Evolutionary conservation across 2,329 filamentous ascomycete genomes (phyloP).

Genomic region (Dactylonectria macrodidyma): DNA sequence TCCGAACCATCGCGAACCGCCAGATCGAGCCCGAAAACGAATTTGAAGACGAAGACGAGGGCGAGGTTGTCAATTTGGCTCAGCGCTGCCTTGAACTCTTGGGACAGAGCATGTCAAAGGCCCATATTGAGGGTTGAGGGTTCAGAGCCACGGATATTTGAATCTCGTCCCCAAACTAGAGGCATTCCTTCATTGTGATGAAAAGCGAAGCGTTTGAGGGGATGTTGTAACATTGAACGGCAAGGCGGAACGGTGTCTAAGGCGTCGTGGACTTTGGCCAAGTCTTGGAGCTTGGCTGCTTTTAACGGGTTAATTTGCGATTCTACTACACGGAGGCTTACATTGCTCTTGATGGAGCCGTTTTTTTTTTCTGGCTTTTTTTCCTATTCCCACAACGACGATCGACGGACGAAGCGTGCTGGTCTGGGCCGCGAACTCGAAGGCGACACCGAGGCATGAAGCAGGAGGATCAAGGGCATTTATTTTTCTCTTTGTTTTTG

Average conservation of each 20-base stretch:
- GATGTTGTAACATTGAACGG: conserved; percentile 35
- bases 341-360: conserved; percentile 39
- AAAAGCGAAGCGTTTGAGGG: conserved; percentile 47
- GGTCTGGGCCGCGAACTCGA: conserved; percentile 19
- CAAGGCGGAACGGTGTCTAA: conserved; percentile 47
- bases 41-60: conserved; percentile 90
- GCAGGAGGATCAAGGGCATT: conserved; percentile 38
- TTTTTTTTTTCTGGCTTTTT: conserved; percentile 35
- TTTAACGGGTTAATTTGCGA: conserved; percentile 32
- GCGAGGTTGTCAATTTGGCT: conserved; percentile 92
- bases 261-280: conserved; percentile 49
- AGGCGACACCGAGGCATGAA: conserved; percentile 24
- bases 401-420: conserved; percentile 35
- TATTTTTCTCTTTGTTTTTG: conserved; percentile 48
- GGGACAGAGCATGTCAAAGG: conserved; percentile 81
- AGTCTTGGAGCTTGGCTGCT: conserved; percentile 48
- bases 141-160: neutral
- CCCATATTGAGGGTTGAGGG: conserved; percentile 83
- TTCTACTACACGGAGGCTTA: conserved; percentile 40
- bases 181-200: conserved; percentile 41
- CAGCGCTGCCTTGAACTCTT: conserved; percentile 91
- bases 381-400: conserved; percentile 38
- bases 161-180: conserved; percentile 14
- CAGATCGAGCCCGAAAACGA: conserved; percentile 90
- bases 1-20: conserved; percentile 90